Conservation (phyloP, 257 asterid genomes). For the Lycium ferocissimum region DNA sequence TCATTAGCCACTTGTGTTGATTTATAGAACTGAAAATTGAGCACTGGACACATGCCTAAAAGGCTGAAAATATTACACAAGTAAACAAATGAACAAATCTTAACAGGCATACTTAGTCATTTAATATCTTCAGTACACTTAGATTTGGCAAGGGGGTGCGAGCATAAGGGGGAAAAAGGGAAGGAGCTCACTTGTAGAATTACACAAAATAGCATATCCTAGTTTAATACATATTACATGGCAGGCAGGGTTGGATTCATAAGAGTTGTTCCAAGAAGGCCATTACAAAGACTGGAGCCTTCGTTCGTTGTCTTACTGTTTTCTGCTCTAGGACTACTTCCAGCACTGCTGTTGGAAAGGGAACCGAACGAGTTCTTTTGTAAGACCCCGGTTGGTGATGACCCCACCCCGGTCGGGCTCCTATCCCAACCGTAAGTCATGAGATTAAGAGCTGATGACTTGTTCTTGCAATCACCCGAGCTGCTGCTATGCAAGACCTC, state of each 20-base stretch:
- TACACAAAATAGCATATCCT: constrained; percentile 12
- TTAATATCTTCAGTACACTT: background rate
- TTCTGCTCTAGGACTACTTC: constrained; percentile 79
- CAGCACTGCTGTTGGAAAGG: constrained; percentile 77
- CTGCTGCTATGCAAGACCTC: constrained; percentile 68
- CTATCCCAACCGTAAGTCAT: constrained; percentile 69
- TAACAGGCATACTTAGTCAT: constrained; percentile 14
- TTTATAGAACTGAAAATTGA: constrained; percentile 1
- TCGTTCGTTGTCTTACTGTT: constrained; percentile 47
- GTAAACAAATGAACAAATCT: constrained; percentile 43
- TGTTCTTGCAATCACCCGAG: constrained; percentile 41
- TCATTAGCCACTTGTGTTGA: constrained; percentile 14
- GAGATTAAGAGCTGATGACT: constrained; percentile 56
- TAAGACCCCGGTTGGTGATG: constrained; percentile 90
- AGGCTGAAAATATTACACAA: constrained; percentile 24
- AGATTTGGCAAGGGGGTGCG: background rate
- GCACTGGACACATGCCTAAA: no score
- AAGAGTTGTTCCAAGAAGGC: constrained; percentile 42
- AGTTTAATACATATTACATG: constrained; percentile 36
- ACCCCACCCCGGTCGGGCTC: constrained; percentile 51
- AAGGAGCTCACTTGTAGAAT: constrained; percentile 22
- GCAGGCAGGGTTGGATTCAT: constrained; percentile 60
- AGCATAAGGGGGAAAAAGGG: background rate
- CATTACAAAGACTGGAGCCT: constrained; percentile 55
- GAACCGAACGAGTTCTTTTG: constrained; percentile 74